phyloP scores from a whole-genome alignment of 2,329 filamentous ascomycete species.

The Ramularia endophylla region DNA sequence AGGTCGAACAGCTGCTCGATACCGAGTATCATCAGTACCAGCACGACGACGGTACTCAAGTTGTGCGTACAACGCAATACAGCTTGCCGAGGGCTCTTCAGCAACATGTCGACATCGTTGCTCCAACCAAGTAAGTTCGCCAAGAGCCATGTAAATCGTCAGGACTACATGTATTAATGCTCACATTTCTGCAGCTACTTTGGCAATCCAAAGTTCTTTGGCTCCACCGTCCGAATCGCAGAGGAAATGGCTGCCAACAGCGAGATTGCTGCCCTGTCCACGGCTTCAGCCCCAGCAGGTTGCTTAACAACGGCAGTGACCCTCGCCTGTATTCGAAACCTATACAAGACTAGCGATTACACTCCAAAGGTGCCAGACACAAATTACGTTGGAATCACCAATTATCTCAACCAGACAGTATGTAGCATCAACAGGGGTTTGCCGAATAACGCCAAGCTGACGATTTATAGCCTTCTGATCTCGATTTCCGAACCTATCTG shows the following conservation, averaged over 20 bases:
- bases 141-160: background rate
- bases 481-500: conserved; percentile 1
- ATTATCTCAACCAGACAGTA: conserved; percentile 3
- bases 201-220: conserved; percentile 2
- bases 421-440: background rate
- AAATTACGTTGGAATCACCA: conserved; percentile 1
- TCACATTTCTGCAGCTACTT: conserved; percentile 1
- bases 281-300: background rate
- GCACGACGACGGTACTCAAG: conserved; percentile 2
- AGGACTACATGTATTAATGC: background rate
- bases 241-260: conserved; percentile 15
- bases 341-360: conserved; percentile 3
- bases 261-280: background rate
- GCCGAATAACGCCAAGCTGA: background rate
- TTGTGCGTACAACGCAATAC: conserved; percentile 2
- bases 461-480: background rate
- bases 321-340: conserved; percentile 29
- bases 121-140: conserved; percentile 41
- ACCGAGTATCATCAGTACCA: conserved; percentile 4
- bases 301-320: conserved; percentile 27
- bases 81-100: conserved; percentile 1
- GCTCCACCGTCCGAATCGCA: conserved; percentile 13
- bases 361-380: background rate
- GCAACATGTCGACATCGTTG: background rate
- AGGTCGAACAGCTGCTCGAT: conserved; percentile 4